phyloP scores from a whole-genome alignment of 192 early-diverging fungal genomes.

The Martensiomyces pterosporus region DNA sequence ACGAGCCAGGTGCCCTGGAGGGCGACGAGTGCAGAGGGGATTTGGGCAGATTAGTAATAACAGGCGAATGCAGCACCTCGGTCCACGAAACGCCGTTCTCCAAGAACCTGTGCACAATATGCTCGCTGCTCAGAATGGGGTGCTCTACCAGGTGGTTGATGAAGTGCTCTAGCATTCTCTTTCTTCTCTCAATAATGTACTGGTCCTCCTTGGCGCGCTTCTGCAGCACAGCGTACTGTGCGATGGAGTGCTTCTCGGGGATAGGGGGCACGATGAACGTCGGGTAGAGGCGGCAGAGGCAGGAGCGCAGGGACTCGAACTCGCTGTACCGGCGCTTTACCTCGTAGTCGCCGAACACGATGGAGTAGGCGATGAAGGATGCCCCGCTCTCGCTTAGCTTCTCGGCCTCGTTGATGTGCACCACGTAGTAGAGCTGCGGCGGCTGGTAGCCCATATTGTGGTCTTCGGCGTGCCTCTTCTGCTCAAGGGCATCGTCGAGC shows the following conservation, averaged over 20 bases:
- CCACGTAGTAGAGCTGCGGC: slow-evolving; percentile 33
- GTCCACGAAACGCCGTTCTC: slow-evolving; percentile 74
- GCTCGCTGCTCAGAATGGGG: slow-evolving; percentile 79
- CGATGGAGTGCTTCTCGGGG: slow-evolving; percentile 93
- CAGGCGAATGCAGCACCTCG: slow-evolving; percentile 67
- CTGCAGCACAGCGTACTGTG: slow-evolving; percentile 63
- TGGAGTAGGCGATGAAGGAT: slow-evolving; percentile 42
- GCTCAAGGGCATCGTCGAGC: slow-evolving; percentile 39
- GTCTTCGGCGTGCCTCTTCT: slow-evolving; percentile 19
- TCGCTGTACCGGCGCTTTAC: slow-evolving; percentile 90
- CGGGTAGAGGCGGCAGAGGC: slow-evolving; percentile 76
- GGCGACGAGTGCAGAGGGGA: slow-evolving; percentile 62
- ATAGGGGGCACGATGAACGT: slow-evolving; percentile 90
- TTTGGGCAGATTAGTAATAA: slow-evolving; percentile 65
- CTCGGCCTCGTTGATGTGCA: slow-evolving; percentile 44
- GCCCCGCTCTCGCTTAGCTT: slow-evolving; percentile 43
- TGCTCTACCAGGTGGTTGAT: slow-evolving; percentile 87
- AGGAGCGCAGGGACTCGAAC: slow-evolving; percentile 85
- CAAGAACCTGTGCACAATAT: slow-evolving; percentile 90
- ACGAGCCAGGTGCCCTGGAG: slow-evolving; percentile 38
- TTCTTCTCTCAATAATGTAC: slow-evolving; percentile 82
- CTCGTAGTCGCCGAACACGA: slow-evolving; percentile 46
- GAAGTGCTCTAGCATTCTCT: slow-evolving; percentile 91
- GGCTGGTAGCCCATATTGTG: slow-evolving; percentile 30
- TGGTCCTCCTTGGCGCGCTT: slow-evolving; percentile 90